Conservation (phyloP, 495 filamentous ascomycete genomes). For the Astrocystis sublimbata region DNA sequence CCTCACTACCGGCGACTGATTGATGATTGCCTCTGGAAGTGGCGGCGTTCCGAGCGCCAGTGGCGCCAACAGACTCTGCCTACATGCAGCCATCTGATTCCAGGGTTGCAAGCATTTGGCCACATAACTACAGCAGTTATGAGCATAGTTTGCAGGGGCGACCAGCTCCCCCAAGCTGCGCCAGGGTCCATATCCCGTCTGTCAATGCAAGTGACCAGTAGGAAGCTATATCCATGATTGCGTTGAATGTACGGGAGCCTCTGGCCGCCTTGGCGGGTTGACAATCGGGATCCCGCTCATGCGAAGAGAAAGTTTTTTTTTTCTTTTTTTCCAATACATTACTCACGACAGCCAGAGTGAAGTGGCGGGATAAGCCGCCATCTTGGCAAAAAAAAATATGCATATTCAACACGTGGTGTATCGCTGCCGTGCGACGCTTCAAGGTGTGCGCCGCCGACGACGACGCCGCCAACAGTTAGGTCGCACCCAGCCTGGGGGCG, state of each 20-base stretch:
- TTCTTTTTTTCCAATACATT: no score
- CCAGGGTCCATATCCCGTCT: neutral
- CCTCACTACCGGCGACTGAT: neutral
- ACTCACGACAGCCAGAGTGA: neutral
- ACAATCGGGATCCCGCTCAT: neutral
- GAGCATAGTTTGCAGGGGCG: no score
- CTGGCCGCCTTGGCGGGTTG: neutral
- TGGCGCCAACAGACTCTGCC: neutral
- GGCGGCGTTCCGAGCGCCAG: constrained; percentile 3
- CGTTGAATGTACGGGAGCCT: neutral
- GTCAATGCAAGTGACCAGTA: neutral
- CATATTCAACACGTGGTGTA: constrained; percentile 15
- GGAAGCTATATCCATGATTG: neutral
- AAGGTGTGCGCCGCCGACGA: neutral
- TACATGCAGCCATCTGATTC: neutral
- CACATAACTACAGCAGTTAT: neutral
- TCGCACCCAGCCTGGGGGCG: neutral
- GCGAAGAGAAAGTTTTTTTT: neutral
- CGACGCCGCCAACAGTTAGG: neutral
- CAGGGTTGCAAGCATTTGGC: neutral
- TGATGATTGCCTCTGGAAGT: neutral
- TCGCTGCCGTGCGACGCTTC: constrained; percentile 14
- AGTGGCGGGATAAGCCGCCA: constrained; percentile 14
- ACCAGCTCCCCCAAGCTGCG: neutral
- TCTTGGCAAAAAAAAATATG: neutral